These are phyloP conservation scores for Diplosphaera chodatii DNA, from an alignment of 139 green algal species.

Conservation along the genomic window DNA sequence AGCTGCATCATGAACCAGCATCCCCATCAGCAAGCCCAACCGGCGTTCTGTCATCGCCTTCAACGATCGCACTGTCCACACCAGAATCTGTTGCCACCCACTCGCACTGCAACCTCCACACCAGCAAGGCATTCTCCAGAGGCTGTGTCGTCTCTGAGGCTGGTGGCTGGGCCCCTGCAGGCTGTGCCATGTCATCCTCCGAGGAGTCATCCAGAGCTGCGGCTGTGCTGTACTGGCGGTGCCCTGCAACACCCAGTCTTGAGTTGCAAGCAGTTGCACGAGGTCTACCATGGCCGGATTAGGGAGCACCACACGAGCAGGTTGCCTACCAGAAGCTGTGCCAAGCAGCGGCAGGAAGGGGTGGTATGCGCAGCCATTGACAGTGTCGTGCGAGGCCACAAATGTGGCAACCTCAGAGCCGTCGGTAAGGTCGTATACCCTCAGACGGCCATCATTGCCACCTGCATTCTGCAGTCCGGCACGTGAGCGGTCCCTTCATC, in stretches of 20 bases:
- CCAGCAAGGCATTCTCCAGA: slow-evolving; percentile 22
- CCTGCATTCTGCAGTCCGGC: too few relatives aligned
- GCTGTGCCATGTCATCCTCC: slow-evolving; percentile 5
- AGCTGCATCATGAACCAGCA: too few relatives aligned
- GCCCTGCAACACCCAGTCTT: slow-evolving; percentile 7
- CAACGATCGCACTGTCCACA: too few relatives aligned
- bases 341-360: slow-evolving; percentile 60
- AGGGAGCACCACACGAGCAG: too few relatives aligned
- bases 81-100: slow-evolving; percentile 4
- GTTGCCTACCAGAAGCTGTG: slow-evolving; percentile 61
- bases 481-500: too few relatives aligned
- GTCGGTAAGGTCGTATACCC: slow-evolving; percentile 66
- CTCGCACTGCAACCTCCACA: slow-evolving; percentile 20
- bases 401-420: slow-evolving; percentile 40
- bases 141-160: neutral
- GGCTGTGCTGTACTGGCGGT: slow-evolving; percentile 30
- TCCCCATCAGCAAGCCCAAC: too few relatives aligned
- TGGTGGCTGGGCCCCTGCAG: neutral
- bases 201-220: slow-evolving; percentile 8
- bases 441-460: slow-evolving; percentile 36
- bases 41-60: too few relatives aligned
- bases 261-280: neutral
- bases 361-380: slow-evolving; percentile 79
- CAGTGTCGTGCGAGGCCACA: slow-evolving; percentile 50
- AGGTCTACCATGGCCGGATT: too few relatives aligned